Conservation (phyloP, 139 green algal species). For the Limnomonas spitsbergensis region DNA sequence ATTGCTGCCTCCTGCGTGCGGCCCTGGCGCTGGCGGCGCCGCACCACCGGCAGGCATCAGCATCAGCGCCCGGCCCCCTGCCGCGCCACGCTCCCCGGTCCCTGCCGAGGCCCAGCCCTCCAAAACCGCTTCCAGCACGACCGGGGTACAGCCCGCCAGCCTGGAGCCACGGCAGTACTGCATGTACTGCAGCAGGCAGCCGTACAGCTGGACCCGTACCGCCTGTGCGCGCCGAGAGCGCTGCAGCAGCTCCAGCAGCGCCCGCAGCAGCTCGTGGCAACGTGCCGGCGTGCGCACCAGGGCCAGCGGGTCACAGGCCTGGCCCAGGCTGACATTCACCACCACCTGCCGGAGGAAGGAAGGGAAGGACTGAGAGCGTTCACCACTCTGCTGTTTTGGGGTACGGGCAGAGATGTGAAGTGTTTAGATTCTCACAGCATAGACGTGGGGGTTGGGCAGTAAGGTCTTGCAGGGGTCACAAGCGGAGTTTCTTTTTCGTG, state of each 20-base stretch:
- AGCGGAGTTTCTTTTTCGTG: too few species aligned
- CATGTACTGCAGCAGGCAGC: conserved; percentile 58
- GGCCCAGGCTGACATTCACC: conserved; percentile 38
- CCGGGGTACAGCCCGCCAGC: conserved; percentile 21
- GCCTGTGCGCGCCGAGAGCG: conserved; percentile 20
- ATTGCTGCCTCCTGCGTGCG: too few species aligned
- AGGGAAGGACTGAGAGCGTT: neutral
- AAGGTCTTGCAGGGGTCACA: too few species aligned
- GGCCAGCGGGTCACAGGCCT: conserved; percentile 40
- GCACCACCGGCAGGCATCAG: too few species aligned
- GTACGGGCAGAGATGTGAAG: too few species aligned
- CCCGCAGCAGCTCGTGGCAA: conserved; percentile 49
- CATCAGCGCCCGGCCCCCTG: too few species aligned
- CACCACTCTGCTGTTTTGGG: too few species aligned
- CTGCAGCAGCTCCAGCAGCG: conserved; percentile 45
- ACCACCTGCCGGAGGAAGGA: conserved; percentile 35
- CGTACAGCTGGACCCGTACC: conserved; percentile 60
- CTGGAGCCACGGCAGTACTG: conserved; percentile 47
- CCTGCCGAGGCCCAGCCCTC: conserved; percentile 27
- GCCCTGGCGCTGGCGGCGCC: too few species aligned
- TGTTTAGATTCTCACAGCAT: too few species aligned
- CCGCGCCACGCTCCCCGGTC: too few species aligned
- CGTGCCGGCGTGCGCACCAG: conserved; percentile 23
- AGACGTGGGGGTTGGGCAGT: too few species aligned
- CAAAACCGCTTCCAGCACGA: conserved; percentile 36